phyloP scores from a whole-genome alignment of 805 yeast genomes.

The Isabelozyma pseudorhagii region DNA sequence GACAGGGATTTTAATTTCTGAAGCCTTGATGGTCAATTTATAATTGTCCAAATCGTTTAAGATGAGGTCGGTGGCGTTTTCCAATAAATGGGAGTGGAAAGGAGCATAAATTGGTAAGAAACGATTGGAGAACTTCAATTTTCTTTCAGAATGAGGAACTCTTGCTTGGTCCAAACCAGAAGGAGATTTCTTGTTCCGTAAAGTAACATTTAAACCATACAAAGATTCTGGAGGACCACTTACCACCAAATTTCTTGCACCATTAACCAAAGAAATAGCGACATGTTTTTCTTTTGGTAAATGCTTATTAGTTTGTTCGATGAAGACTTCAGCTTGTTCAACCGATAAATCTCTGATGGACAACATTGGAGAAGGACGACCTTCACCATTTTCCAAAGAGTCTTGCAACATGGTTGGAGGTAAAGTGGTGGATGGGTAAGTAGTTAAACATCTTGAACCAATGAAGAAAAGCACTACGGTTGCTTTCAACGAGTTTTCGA shows the following conservation, averaged over 20 bases:
- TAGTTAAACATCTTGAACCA: slow-evolving; percentile 87
- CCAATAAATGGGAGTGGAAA: slow-evolving; percentile 87
- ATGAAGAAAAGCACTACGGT: slow-evolving; percentile 85
- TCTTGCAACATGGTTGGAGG: slow-evolving; percentile 93
- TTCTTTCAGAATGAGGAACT: slow-evolving; percentile 90
- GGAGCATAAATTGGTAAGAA: slow-evolving; percentile 96
- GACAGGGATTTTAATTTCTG: slow-evolving; percentile 76
- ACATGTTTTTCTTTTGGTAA: slow-evolving; percentile 90
- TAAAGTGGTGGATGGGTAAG: slow-evolving; percentile 89
- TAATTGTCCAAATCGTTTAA: slow-evolving; percentile 58
- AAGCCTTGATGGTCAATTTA: slow-evolving; percentile 52
- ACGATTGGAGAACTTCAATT: slow-evolving; percentile 87
- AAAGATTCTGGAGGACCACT: slow-evolving; percentile 98
- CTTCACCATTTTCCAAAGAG: slow-evolving; percentile 90
- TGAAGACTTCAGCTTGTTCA: slow-evolving; percentile 73
- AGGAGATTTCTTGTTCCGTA: slow-evolving; percentile 93
- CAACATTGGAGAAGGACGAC: slow-evolving; percentile 96
- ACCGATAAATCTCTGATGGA: slow-evolving; percentile 84
- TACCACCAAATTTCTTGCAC: slow-evolving; percentile 92
- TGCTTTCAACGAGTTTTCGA: slow-evolving; percentile 68
- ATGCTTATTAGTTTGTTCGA: slow-evolving; percentile 87
- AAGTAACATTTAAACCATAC: slow-evolving; percentile 88
- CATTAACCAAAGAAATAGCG: slow-evolving; percentile 86
- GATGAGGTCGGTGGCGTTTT: slow-evolving; percentile 66
- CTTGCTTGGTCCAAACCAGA: slow-evolving; percentile 93